Conservation (phyloP, 2,329 filamentous ascomycete genomes). For the Pseudogymnoascus sp. region DNA sequence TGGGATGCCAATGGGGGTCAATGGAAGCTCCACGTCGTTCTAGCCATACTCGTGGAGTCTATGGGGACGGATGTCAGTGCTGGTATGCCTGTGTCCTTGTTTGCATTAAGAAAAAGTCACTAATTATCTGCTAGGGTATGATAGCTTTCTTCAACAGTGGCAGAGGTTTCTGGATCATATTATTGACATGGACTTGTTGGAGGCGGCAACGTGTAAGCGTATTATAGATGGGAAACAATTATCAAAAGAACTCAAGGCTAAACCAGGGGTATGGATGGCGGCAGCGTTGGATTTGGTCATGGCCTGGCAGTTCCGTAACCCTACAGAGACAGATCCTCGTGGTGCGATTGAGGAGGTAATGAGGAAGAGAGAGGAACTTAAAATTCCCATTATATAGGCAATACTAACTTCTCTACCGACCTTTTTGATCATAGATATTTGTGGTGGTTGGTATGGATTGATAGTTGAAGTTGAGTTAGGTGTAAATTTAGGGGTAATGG, state of each 20-base stretch:
- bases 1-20: constrained; percentile 56
- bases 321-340: constrained; percentile 49
- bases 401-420: neutral
- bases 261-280: constrained; percentile 77
- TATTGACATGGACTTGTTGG: constrained; percentile 44
- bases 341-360: constrained; percentile 54
- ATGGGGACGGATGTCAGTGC: constrained; percentile 34
- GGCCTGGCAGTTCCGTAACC: constrained; percentile 82
- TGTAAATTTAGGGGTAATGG: neutral
- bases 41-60: constrained; percentile 57
- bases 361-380: constrained; percentile 43
- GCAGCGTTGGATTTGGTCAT: constrained; percentile 70
- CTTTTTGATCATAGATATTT: neutral
- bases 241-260: constrained; percentile 54
- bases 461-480: too few relatives aligned
- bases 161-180: constrained; percentile 48
- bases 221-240: constrained; percentile 70
- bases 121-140: constrained; percentile 16
- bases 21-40: constrained; percentile 66
- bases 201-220: constrained; percentile 49
- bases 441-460: neutral
- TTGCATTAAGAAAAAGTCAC: constrained; percentile 3
- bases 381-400: constrained; percentile 26
- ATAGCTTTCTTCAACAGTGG: constrained; percentile 41
- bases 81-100: constrained; percentile 25